phyloP scores from a whole-genome alignment of 305 asterid genomes.

The Withania somnifera region DNA sequence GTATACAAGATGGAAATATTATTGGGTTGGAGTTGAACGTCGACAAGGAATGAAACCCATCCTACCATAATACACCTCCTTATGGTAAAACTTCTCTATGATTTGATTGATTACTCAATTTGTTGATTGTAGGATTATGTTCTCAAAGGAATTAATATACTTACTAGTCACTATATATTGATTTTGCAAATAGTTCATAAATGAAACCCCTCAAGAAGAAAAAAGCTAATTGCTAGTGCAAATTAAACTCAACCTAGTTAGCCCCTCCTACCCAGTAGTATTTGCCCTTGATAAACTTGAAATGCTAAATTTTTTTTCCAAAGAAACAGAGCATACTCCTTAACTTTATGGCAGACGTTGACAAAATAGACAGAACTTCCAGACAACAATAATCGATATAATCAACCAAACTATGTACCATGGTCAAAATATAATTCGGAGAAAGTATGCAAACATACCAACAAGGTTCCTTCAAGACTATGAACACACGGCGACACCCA shows the following conservation, averaged over 20 bases:
- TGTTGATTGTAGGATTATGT: background rate
- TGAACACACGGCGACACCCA: constrained; percentile 80
- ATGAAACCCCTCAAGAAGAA: background rate
- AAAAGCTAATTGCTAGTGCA: background rate
- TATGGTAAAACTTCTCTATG: background rate
- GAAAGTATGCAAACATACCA: constrained; percentile 31
- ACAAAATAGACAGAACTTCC: background rate
- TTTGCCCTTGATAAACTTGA: background rate
- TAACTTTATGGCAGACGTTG: background rate
- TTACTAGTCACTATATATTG: background rate
- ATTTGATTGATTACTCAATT: background rate
- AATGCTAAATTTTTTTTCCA: background rate
- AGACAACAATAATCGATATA: background rate
- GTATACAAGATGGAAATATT: background rate
- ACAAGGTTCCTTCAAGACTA: constrained; percentile 89
- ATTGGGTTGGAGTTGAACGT: background rate
- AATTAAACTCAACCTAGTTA: background rate
- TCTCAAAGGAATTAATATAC: background rate
- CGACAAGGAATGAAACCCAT: background rate
- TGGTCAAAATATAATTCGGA: background rate
- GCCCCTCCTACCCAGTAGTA: background rate
- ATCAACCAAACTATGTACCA: background rate
- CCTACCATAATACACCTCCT: background rate
- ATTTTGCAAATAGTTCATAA: background rate
- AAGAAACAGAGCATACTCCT: background rate